Conservation (phyloP, 2,329 filamentous ascomycete genomes). For the Onygenales sp. region DNA sequence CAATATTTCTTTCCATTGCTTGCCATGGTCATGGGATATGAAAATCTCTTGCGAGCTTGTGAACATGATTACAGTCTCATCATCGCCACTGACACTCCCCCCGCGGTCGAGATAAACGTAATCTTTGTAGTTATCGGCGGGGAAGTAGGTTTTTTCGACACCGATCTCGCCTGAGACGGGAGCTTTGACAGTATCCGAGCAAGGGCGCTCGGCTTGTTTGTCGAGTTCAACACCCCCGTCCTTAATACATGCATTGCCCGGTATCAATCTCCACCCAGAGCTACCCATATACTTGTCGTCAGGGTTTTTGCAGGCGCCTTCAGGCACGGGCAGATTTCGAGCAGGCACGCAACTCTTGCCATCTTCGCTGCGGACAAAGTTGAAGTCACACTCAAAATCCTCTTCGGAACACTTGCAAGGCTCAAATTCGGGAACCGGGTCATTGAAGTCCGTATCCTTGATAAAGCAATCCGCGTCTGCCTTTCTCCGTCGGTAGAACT, state of each 20-base stretch:
- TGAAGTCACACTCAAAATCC: conserved; percentile 96
- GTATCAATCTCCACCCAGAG: conserved; percentile 87
- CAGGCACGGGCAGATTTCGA: conserved; percentile 54
- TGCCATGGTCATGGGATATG: conserved; percentile 78
- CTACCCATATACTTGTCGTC: conserved; percentile 71
- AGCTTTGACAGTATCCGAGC: conserved; percentile 51
- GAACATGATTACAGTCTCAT: conserved; percentile 64
- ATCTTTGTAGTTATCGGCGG: conserved; percentile 45
- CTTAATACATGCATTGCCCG: conserved; percentile 64
- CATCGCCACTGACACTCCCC: conserved; percentile 51
- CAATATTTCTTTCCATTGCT: conserved; percentile 66
- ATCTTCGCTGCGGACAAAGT: conserved; percentile 63
- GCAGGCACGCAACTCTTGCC: conserved; percentile 58
- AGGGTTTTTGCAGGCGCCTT: conserved; percentile 62
- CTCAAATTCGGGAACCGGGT: conserved; percentile 59
- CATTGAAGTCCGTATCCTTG: conserved; percentile 66
- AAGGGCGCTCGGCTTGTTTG: conserved; percentile 63
- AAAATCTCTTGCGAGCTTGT: conserved; percentile 54
- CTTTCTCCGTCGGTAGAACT: conserved; percentile 77
- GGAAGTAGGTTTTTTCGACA: conserved; percentile 53
- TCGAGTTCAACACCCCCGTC: conserved; percentile 57
- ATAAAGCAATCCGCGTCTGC: conserved; percentile 83
- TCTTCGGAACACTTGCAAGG: conserved; percentile 69
- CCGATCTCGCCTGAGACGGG: conserved; percentile 57
- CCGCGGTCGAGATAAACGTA: conserved; percentile 73